These are phyloP conservation scores for Potentilla sterilis DNA, from an alignment of 306 rosid species.

Conservation along the genomic window DNA sequence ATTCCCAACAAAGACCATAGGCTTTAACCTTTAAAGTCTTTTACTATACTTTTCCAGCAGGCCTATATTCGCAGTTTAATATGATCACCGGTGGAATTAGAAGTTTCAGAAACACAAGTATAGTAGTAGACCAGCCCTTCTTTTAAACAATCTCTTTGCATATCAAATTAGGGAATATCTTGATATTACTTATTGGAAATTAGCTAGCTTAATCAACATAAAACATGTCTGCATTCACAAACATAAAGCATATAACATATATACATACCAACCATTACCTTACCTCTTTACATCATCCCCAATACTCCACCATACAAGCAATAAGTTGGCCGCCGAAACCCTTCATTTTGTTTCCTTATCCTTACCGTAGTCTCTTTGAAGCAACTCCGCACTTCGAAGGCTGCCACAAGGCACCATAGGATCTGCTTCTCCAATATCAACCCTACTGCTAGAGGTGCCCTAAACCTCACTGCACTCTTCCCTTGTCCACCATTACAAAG, in stretches of 20 bases:
- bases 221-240: not conserved
- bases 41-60: not conserved
- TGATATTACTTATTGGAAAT: not conserved
- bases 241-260: not conserved
- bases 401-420: not conserved
- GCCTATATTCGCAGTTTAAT: not conserved
- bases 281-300: not conserved
- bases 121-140: not conserved
- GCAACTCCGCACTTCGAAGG: not conserved
- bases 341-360: not conserved
- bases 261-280: no score
- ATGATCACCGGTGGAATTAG: not conserved
- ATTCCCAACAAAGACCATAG: not conserved
- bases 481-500: not conserved
- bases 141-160: not conserved
- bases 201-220: not conserved
- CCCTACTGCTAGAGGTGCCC: not conserved
- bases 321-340: not conserved
- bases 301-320: not conserved
- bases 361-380: not conserved
- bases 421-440: not conserved
- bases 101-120: not conserved
- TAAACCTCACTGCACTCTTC: not conserved
- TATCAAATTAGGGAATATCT: not conserved
- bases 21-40: not conserved